Evolutionary conservation across 495 filamentous ascomycete species (phyloP), one percentile per base, ranked within the genome.

Genomic region (Parathielavia hyrcaniae): DNA sequence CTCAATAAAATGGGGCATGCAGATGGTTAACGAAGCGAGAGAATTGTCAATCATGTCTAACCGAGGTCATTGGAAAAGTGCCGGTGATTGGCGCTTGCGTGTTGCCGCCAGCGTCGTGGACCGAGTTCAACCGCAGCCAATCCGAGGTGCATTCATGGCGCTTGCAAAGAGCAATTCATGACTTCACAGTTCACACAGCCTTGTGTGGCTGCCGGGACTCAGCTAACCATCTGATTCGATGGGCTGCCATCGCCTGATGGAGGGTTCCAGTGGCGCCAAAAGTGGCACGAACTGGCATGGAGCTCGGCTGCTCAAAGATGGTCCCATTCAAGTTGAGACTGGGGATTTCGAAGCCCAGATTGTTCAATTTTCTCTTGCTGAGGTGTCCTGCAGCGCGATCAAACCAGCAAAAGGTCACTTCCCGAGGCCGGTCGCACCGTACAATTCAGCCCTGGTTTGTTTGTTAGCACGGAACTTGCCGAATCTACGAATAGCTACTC

Each of bases 141-240:
- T 54, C 26, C 40, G 40, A 11, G 17, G 26, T 30, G 26, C 26
- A 30, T 2, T 5, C 51, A 0, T 26, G 52, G 52, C 52, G 52
- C 52, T 45, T 53, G 39, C 20, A 20, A 43, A 38, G 22, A 41
- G 32, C 41, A 56, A 56, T 17, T 56, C n/a, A n/a, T n/a, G n/a
- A n/a, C n/a, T n/a, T n/a, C n/a, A 41, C 53, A 41, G 53, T 11
- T 0, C 13, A 17, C 26, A 50, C 41, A 55, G 53, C 53, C 53
- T 48, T 14, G 34, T 32, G 43, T 14, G 35, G 43, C 41, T 22
- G 44, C 12, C 32, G 54, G 54, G 35, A 48, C 26, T 43, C 53
- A 32, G 59, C 30, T 47, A 26, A 22, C 13, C 10, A 13, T 57
- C 36, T 61, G 53, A 61, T 61, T 61, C 41, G 59, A 16, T 40